Base-by-base conservation (phyloP, 2,329 filamentous ascomycete species). In the Karstenula rhodostoma region DNA sequence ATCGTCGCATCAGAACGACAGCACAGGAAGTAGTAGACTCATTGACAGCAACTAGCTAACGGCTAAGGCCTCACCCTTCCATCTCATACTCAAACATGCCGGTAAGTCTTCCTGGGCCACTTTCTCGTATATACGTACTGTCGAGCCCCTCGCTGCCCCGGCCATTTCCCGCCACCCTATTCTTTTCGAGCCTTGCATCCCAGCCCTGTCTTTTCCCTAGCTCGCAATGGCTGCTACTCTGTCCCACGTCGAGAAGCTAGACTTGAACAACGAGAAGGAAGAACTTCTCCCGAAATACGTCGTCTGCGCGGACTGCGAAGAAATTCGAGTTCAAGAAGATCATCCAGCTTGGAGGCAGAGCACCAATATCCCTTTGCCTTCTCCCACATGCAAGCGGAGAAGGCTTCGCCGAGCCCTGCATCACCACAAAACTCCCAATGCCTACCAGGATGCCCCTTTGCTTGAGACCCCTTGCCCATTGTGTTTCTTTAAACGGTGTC, bases 401-500 rank as follows among this genome's bases (percentile, higher is more conserved):
- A 56, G 10, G 17, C 42, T 54, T 32, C 63, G 62, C 42, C 68
- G 62, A 51, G 50, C 63, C n/a, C 44, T 71, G 23, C 71, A 73
- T 58, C 64, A 61, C 47, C 70, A 75, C 58, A 73, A 73, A 46
- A 66, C 62, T 2, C 56, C 65, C 5, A 32, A 67, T 44, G 48
- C 56, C 23, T 74, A 73, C 25, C 59, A 65, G 32, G 59, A 74
- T 42, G 53, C 72, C 33, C 70, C 71, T 29, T 69, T 72, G 5
- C 72, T 70, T 42, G 66, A 72, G 29, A 73, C 73, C 19, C 68
- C 69, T 22, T 74, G 70, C 53, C 70, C 72, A 6, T 48, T 74
- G 5, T 72, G 68, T 64, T 68, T 69, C 51, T 67, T 71, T 32
- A 62, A 65, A 27, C 60, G 70, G 49, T 74, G 59, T 56, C 60